Percentiles rank a stretch among this genome's conserved stretches.
Evolutionary conservation across 2,329 filamentous ascomycete genomes (phyloP).

Genomic region (Aspergillus fumigatiaffinis): DNA sequence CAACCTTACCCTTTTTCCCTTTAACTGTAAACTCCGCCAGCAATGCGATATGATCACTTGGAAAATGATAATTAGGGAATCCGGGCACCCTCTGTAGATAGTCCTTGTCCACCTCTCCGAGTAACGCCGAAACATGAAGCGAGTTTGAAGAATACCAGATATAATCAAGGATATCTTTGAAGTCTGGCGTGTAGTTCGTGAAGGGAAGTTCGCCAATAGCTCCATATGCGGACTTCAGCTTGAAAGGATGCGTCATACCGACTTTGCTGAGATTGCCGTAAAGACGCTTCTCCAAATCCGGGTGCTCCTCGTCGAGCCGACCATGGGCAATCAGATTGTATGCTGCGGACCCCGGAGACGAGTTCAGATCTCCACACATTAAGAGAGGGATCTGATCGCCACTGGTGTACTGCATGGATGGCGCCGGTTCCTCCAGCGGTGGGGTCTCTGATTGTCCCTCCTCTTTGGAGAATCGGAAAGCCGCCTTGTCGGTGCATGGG

Average conservation of each 20-base stretch:
- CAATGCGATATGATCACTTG: conserved; percentile 85
- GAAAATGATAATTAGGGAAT: conserved; percentile 93
- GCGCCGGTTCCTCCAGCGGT: conserved; percentile 59
- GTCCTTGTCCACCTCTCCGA: conserved; percentile 80
- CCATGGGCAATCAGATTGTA: conserved; percentile 86
- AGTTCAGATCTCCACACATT: conserved; percentile 96
- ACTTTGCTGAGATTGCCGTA: conserved; percentile 92
- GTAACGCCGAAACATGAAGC: conserved; percentile 74
- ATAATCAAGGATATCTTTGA: conserved; percentile 89
- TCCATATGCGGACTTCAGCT: conserved; percentile 82
- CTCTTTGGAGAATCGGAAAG: conserved; percentile 49
- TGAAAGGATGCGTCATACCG: conserved; percentile 93
- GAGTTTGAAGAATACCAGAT: conserved; percentile 96
- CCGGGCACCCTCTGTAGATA: conserved; percentile 84
- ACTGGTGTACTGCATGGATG: conserved; percentile 80
- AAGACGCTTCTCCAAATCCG: conserved; percentile 72
- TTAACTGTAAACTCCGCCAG: conserved; percentile 89
- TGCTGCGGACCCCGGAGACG: conserved; percentile 77
- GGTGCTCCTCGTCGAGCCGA: conserved; percentile 70
- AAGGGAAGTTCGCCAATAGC: conserved; percentile 83
- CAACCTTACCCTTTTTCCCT: conserved; percentile 72
- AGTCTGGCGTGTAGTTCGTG: conserved; percentile 96
- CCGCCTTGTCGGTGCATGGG: conserved; percentile 72
- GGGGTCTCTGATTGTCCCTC: conserved; percentile 43
- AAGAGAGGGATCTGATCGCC: conserved; percentile 86